A percentile compares a stretch with the other conserved stretches of the same genome.
These are phyloP conservation scores for Knoxia roxburghii DNA, from an alignment of 257 asterid species.

Conservation along the genomic window DNA sequence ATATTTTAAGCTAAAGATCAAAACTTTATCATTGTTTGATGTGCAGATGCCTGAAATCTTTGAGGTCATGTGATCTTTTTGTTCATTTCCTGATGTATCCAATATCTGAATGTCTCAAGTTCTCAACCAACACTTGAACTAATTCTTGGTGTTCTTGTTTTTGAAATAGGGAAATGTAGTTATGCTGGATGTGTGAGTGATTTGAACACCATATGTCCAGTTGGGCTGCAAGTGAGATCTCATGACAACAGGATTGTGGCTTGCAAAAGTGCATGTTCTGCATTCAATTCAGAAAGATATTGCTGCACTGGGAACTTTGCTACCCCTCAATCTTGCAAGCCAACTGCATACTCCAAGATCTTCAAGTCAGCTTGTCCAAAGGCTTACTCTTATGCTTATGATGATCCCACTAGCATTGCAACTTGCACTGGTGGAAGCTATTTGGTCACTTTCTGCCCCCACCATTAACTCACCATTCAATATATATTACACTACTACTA, in stretches of 20 bases:
- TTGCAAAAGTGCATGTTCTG: slow-evolving; percentile 84
- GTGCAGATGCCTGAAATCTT: neutral
- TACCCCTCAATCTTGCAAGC: slow-evolving; percentile 85
- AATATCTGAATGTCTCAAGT: too few relatives aligned
- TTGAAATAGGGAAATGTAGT: slow-evolving; percentile 88
- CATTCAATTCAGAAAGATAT: slow-evolving; percentile 82
- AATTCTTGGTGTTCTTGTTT: neutral
- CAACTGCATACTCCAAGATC: slow-evolving; percentile 83
- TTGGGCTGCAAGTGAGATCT: slow-evolving; percentile 86
- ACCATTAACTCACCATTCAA: slow-evolving; percentile 34
- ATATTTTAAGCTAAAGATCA: neutral
- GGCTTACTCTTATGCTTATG: slow-evolving; percentile 96
- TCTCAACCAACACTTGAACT: neutral
- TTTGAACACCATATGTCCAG: slow-evolving; percentile 84
- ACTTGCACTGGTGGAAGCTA: slow-evolving; percentile 84
- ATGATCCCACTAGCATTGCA: slow-evolving; percentile 90
- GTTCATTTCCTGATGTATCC: neutral
- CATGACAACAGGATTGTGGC: slow-evolving; percentile 76
- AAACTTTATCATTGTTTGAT: neutral
- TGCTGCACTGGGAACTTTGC: slow-evolving; percentile 92
- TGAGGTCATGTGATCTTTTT: neutral
- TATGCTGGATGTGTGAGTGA: slow-evolving; percentile 90
- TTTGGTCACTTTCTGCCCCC: slow-evolving; percentile 87
- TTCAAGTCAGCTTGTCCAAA: slow-evolving; percentile 88
- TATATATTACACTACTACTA: too few relatives aligned